phyloP scores from a whole-genome alignment of 352 stramenopile genomes.

The Thraustotheca clavata region DNA sequence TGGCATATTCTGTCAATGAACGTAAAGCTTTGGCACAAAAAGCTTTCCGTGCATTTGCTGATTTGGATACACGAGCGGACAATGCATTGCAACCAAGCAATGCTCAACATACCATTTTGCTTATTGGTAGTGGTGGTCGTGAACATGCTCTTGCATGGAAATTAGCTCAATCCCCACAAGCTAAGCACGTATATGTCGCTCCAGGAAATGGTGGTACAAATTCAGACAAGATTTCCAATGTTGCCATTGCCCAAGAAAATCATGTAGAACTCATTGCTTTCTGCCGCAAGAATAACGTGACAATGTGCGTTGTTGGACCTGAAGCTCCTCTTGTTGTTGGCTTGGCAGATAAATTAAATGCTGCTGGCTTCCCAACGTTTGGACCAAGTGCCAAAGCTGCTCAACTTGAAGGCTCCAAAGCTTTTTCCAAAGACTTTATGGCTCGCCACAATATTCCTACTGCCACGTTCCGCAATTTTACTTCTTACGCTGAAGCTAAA shows the following conservation, averaged over 20 bases:
- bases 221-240: slow-evolving; percentile 60
- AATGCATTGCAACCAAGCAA: slow-evolving; percentile 38
- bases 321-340: slow-evolving; percentile 96
- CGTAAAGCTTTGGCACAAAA: slow-evolving; percentile 65
- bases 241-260: slow-evolving; percentile 48
- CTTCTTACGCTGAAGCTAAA: slow-evolving; percentile 80
- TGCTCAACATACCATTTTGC: slow-evolving; percentile 78
- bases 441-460: slow-evolving; percentile 95
- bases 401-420: slow-evolving; percentile 97
- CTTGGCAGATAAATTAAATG: slow-evolving; percentile 91
- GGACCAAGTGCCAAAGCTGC: slow-evolving; percentile 92
- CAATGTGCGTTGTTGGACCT: slow-evolving; percentile 96
- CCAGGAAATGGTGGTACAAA: slow-evolving; percentile 87
- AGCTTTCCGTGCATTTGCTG: slow-evolving; percentile 65
- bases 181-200: slow-evolving; percentile 78
- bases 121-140: slow-evolving; percentile 88
- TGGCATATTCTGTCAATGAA: slow-evolving; percentile 64
- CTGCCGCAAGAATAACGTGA: slow-evolving; percentile 80
- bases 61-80: slow-evolving; percentile 61
- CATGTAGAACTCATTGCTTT: slow-evolving; percentile 73
- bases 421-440: slow-evolving; percentile 99
- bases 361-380: slow-evolving; percentile 91
- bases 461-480: slow-evolving; percentile 96
- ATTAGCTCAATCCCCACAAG: slow-evolving; percentile 72
- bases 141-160: slow-evolving; percentile 95